These are phyloP conservation scores for Eucalyptus albens DNA, from an alignment of 345 rosid genomes.

Conservation along the genomic window DNA sequence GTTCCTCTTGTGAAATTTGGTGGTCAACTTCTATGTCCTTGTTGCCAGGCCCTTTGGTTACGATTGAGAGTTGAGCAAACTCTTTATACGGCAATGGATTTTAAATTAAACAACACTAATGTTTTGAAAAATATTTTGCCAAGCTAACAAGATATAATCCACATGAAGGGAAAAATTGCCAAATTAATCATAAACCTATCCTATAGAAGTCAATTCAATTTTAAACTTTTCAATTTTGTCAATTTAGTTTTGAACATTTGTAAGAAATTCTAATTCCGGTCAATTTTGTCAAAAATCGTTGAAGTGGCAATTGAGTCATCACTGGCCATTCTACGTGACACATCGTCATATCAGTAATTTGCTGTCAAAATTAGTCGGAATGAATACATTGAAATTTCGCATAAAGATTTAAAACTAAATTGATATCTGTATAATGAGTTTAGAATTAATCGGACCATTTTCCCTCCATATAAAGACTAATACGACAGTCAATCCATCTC, in stretches of 20 bases:
- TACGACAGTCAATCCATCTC: not conserved
- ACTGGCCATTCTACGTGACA: not conserved
- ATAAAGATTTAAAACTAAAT: not conserved
- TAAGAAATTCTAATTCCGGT: not conserved
- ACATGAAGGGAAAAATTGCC: not conserved
- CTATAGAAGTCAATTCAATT: rapidly evolving
- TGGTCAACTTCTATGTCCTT: not conserved
- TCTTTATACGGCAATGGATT: not conserved
- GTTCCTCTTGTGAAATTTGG: not conserved
- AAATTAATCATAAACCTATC: not conserved
- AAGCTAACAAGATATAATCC: not conserved
- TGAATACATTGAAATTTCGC: no score
- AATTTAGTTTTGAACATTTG: not conserved
- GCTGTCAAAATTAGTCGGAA: not conserved
- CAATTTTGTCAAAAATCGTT: not conserved
- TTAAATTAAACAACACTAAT: not conserved
- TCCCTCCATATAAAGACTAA: not conserved
- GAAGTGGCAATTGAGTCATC: not conserved
- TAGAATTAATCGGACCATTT: not conserved
- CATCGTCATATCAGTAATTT: not conserved
- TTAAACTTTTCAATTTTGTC: not conserved
- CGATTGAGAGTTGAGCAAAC: not conserved
- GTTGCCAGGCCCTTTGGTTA: not conserved
- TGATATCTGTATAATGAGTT: rapidly evolving
- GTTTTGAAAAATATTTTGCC: not conserved